Conservation (phyloP, 495 filamentous ascomycete species). For the Collariella sp. region DNA sequence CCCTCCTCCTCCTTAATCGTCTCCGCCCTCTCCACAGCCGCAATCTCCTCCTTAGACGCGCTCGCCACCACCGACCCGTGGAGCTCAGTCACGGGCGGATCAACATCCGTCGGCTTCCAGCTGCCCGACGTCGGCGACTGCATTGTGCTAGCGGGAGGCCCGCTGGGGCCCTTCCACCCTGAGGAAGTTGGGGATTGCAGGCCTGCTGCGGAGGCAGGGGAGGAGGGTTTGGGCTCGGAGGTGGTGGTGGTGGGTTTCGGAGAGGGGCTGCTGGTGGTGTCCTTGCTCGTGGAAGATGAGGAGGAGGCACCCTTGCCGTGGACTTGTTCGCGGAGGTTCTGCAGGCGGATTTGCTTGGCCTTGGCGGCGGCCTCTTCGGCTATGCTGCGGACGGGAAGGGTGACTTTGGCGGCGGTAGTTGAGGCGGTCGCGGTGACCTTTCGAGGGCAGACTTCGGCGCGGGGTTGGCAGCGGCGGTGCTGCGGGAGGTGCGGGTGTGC, state of each 20-base stretch:
- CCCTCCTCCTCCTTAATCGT: conserved; percentile 30
- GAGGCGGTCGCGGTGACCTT: conserved; percentile 9
- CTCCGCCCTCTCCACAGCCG: conserved; percentile 31
- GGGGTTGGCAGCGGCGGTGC: conserved; percentile 13
- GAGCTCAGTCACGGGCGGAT: conserved; percentile 26
- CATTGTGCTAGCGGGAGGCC: conserved; percentile 12
- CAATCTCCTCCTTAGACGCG: conserved; percentile 31
- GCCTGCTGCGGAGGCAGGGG: conserved; percentile 3
- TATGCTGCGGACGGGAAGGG: conserved; percentile 52
- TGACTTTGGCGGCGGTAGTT: conserved; percentile 17
- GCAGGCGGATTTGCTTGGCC: conserved; percentile 43
- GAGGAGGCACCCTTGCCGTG: conserved; percentile 25
- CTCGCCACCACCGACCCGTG: conserved; percentile 23
- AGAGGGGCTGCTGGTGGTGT: not conserved
- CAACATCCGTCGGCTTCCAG: conserved; percentile 38
- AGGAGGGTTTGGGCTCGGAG: not conserved
- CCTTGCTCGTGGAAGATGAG: conserved; percentile 5
- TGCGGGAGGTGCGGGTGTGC: conserved; percentile 5
- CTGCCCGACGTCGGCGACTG: conserved; percentile 39
- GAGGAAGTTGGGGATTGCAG: conserved; percentile 34
- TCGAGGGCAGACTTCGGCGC: conserved; percentile 6
- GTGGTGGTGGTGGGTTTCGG: not conserved
- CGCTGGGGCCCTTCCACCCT: conserved; percentile 23
- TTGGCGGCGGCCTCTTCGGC: conserved; percentile 64
- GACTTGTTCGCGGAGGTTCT: conserved; percentile 31